A percentile compares a stretch with the other conserved stretches of the same genome.
Evolutionary conservation across 2,329 filamentous ascomycete genomes (phyloP).

Genomic region (Penicillium sp.): DNA sequence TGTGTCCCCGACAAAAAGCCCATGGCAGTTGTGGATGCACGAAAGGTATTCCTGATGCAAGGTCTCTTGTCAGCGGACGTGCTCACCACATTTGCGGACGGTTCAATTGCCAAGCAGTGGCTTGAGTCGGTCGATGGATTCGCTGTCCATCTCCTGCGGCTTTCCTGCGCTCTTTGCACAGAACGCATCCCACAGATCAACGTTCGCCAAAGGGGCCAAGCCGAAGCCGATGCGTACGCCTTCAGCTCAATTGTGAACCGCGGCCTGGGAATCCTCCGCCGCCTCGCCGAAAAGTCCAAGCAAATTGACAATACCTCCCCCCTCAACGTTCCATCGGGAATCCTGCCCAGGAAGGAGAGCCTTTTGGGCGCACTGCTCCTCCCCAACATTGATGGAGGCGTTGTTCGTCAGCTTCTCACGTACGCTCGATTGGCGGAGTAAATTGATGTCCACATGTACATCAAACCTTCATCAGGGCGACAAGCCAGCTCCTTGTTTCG

Average conservation of each 20-base stretch:
- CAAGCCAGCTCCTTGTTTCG: background rate
- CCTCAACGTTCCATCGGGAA: constrained; percentile 58
- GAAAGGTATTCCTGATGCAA: constrained; percentile 90
- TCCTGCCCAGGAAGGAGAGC: constrained; percentile 67
- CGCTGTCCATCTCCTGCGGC: constrained; percentile 73
- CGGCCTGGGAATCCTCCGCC: constrained; percentile 67
- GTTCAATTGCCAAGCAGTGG: constrained; percentile 74
- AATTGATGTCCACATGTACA: constrained; percentile 2
- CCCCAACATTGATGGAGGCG: constrained; percentile 61
- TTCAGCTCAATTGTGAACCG: constrained; percentile 63
- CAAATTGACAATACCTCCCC: constrained; percentile 56
- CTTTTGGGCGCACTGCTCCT: constrained; percentile 69
- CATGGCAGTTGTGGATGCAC: constrained; percentile 71
- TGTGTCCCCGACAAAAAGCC: constrained; percentile 74
- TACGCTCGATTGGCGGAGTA: constrained; percentile 59
- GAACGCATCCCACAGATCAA: constrained; percentile 55
- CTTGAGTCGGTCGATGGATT: constrained; percentile 82
- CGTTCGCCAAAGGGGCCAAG: constrained; percentile 38
- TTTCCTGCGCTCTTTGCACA: constrained; percentile 72
- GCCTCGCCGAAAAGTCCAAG: constrained; percentile 66
- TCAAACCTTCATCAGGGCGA: background rate
- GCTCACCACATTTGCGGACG: constrained; percentile 74
- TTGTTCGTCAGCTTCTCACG: constrained; percentile 69
- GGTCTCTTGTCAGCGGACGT: constrained; percentile 90
- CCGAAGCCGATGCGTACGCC: constrained; percentile 45